Evolutionary conservation across 768 basidiomycete species (phyloP), one percentile per base, ranked within the genome.

Genomic region (Trametes maxima): DNA sequence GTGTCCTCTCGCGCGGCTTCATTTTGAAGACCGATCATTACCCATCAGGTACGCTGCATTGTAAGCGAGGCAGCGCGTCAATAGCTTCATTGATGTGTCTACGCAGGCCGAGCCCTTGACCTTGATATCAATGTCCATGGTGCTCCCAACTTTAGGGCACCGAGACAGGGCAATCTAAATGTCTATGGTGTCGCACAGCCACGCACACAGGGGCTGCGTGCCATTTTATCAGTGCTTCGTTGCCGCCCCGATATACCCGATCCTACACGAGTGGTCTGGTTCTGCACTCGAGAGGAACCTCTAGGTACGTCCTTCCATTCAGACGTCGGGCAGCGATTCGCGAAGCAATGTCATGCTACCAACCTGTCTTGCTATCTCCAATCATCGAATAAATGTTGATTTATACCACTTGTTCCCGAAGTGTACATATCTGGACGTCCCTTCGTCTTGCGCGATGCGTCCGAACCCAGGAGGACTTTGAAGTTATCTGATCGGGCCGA

Each of bases 171-270:
- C 25, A 83, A 85, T 58, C 80, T 98, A 36, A 96, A 95, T 66
- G 94, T 99, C 2, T 98, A 90, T 70, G 97, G 96, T 14, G 93
- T 89, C 5, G 96, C 97, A 2, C 97, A 98, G 71, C 97, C 97
- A 13, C 91, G 95, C 2, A 87, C 92, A 0, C 90, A 94, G 65
- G 97, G 96, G 3, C 79, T 99, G 12, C 82, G 92, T 47, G 95
- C 94, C 2, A 92, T 98, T 51, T 77, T 99, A 4, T 93, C 93
- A 21, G 81, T 94, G 12, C 82, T 99, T 6, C 79, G 88, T 37
- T 90, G 89, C 65, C 78, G 88, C 28, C 91, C 91, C 10, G 84
- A 81, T 55, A 82, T 80, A 35, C 68, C 75, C 3, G 80, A 86
- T 62, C 83, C 87, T 12, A 85, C 88, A 2, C 89, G 86, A 67